A percentile compares a stretch with the other conserved stretches of the same genome.
Conservation (phyloP, 495 filamentous ascomycete species). For the Lophiotrema nucula region DNA sequence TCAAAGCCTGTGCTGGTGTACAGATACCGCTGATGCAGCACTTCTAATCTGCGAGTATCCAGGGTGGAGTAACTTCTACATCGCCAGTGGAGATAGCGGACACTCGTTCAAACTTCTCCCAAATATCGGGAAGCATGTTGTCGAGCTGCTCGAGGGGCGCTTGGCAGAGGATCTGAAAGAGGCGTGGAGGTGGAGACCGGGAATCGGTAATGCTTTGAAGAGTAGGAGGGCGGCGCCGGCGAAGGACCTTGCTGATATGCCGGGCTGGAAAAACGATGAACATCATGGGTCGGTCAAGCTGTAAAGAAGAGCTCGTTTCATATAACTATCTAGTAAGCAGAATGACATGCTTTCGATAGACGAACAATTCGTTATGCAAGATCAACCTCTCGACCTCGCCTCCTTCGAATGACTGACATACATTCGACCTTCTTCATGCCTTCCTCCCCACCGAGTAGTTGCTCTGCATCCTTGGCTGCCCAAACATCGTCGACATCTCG, state of each 20-base stretch:
- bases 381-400: conserved; percentile 3
- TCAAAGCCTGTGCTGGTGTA: conserved; percentile 8
- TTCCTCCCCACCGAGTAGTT: not conserved
- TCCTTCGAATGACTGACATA: not conserved
- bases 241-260: conserved; percentile 6
- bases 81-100: conserved; percentile 8
- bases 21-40: conserved; percentile 8
- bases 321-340: too few species aligned
- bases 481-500: conserved; percentile 6
- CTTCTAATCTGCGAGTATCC: conserved; percentile 7
- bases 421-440: conserved; percentile 3
- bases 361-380: conserved; percentile 3
- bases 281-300: too few species aligned
- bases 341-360: too few species aligned
- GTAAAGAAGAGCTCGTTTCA: too few species aligned
- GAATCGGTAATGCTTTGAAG: conserved; percentile 1
- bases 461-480: not conserved
- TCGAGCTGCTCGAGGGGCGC: conserved; percentile 3
- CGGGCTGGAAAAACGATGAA: not conserved
- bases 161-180: not conserved
- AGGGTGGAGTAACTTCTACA: conserved; percentile 1
- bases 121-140: conserved; percentile 9
- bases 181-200: conserved; percentile 8
- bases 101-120: conserved; percentile 11
- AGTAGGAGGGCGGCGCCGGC: not conserved